Percentiles rank a stretch among this genome's conserved stretches.
phyloP scores from a whole-genome alignment of 108 stramenopile species.

The Fragilaria crotonensis region DNA sequence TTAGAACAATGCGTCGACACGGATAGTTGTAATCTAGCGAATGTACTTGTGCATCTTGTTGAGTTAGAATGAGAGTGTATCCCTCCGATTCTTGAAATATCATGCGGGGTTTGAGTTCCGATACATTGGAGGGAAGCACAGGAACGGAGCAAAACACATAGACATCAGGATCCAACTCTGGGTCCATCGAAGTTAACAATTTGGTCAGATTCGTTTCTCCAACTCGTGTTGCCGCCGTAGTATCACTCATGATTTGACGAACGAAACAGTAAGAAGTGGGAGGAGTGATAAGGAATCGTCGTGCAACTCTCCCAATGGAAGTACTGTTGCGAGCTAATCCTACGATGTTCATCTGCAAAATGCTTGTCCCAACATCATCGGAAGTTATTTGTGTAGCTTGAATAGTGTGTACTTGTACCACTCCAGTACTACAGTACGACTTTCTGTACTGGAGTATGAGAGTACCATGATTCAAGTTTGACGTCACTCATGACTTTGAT shows the following conservation, averaged over 20 bases:
- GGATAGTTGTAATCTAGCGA: background rate
- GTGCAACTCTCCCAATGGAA: too few relatives aligned
- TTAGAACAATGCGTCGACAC: background rate
- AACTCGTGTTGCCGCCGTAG: background rate
- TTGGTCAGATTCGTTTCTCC: background rate
- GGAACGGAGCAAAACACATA: background rate
- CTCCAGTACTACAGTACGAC: too few relatives aligned
- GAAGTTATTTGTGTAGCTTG: too few relatives aligned
- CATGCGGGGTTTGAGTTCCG: background rate
- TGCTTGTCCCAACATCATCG: too few relatives aligned
- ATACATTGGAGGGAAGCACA: too few relatives aligned
- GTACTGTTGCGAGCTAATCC: too few relatives aligned
- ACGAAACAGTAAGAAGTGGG: background rate
- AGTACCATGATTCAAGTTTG: background rate
- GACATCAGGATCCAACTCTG: background rate
- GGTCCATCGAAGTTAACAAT: background rate
- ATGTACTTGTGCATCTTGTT: background rate
- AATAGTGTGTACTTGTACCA: too few relatives aligned
- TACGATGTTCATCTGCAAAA: too few relatives aligned
- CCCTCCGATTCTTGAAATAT: background rate
- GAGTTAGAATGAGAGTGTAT: background rate
- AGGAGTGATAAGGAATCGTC: conserved; percentile 37
- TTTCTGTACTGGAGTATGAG: too few relatives aligned
- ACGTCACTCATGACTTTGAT: background rate
- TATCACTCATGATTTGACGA: background rate